Conservation (phyloP, 1,139 yeast species). For the Lodderomyces beijingensis region DNA sequence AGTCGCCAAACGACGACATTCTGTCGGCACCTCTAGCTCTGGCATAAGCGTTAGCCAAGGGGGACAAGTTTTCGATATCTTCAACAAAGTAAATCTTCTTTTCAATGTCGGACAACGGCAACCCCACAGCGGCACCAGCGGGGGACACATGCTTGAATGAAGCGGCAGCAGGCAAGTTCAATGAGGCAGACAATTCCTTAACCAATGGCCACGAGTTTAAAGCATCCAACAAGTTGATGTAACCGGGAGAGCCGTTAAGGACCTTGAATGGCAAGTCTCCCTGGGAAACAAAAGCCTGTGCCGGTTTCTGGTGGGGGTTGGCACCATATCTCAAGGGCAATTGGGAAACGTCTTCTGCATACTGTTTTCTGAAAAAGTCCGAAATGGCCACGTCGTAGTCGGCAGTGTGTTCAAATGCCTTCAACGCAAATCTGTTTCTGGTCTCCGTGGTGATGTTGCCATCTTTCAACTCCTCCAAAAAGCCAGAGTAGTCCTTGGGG, state of each 20-base stretch:
- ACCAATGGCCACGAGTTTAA: slow-evolving; percentile 98
- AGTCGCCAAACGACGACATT: slow-evolving; percentile 98
- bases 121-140: slow-evolving; percentile 97
- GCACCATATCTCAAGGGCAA: slow-evolving; percentile 96
- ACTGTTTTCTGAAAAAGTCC: slow-evolving; percentile 95
- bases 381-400: slow-evolving; percentile 94
- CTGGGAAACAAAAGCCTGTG: slow-evolving; percentile 86
- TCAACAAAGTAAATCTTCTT: slow-evolving; percentile 93
- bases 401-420: slow-evolving; percentile 98
- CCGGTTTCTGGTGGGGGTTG: slow-evolving; percentile 98
- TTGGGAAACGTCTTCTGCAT: slow-evolving; percentile 85
- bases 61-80: slow-evolving; percentile 91
- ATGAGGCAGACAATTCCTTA: slow-evolving; percentile 89
- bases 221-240: slow-evolving; percentile 92
- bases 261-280: slow-evolving; percentile 95
- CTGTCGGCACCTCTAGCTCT: slow-evolving; percentile 99
- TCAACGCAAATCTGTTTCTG: slow-evolving; percentile 82
- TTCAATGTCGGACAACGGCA: slow-evolving; percentile 85
- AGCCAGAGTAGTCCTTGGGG: slow-evolving; percentile 86
- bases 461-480: slow-evolving; percentile 68
- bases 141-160: slow-evolving; percentile 98
- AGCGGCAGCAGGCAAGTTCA: slow-evolving; percentile 97
- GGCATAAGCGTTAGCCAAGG: slow-evolving; percentile 96
- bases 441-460: slow-evolving; percentile 73
- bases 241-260: slow-evolving; percentile 92